These are phyloP conservation scores for Starmera dryadoides DNA, from an alignment of 805 yeast genomes.

Conservation along the genomic window DNA sequence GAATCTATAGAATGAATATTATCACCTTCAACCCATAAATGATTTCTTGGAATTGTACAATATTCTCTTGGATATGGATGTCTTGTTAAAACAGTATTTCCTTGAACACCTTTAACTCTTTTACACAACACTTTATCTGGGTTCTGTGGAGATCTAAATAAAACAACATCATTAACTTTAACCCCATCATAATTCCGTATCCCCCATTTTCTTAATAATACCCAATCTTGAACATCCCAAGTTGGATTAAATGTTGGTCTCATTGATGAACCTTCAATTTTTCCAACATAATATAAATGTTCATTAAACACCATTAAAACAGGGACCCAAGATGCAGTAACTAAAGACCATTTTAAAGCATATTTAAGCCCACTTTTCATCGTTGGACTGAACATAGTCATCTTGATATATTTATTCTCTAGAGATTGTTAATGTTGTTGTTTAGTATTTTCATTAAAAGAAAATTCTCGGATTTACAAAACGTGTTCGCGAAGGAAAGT, in stretches of 20 bases:
- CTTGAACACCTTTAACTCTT: conserved; percentile 68
- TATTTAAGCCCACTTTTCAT: conserved; percentile 16
- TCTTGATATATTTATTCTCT: too few species aligned
- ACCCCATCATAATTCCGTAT: conserved; percentile 39
- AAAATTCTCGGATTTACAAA: too few species aligned
- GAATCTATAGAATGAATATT: conserved; percentile 79
- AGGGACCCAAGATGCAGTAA: conserved; percentile 68
- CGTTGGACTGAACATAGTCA: neutral
- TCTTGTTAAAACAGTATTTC: conserved; percentile 59
- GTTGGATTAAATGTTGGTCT: conserved; percentile 81
- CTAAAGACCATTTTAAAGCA: conserved; percentile 23
- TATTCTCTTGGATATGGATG: conserved; percentile 58
- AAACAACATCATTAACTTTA: conserved; percentile 61
- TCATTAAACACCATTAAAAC: conserved; percentile 63
- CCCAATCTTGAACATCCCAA: conserved; percentile 46
- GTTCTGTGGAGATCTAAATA: conserved; percentile 74
- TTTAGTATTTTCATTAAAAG: too few species aligned
- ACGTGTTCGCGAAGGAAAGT: too few species aligned
- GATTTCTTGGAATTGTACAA: conserved; percentile 66
- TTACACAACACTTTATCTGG: conserved; percentile 74
- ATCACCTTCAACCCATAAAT: conserved; percentile 95
- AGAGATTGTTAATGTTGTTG: too few species aligned
- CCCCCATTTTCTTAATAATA: conserved; percentile 61
- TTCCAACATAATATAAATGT: conserved; percentile 65
- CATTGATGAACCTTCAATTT: conserved; percentile 81